phyloP scores from a whole-genome alignment of 257 asterid species.

The Nicotiana paniculata region DNA sequence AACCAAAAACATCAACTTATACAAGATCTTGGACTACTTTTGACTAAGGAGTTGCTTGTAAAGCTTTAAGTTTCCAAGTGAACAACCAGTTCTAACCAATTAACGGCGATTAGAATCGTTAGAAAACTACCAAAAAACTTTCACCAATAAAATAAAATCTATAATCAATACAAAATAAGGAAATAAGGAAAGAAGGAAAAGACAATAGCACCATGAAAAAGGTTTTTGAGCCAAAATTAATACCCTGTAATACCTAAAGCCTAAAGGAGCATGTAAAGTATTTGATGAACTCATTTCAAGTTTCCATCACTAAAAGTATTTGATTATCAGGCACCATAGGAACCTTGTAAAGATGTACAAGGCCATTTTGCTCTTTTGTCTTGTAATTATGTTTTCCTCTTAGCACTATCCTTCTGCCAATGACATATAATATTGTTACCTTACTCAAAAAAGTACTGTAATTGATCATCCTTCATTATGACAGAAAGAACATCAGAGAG shows the following conservation, averaged over 20 bases:
- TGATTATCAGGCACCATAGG: not conserved
- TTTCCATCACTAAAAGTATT: not conserved
- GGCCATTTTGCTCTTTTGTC: too few relatives aligned
- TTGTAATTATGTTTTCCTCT: too few relatives aligned
- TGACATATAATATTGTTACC: too few relatives aligned
- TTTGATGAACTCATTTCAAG: not conserved
- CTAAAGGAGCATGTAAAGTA: not conserved
- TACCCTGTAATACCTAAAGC: not conserved
- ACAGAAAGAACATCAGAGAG: not conserved
- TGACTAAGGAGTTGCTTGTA: not conserved
- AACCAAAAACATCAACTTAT: not conserved
- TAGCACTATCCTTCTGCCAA: too few relatives aligned
- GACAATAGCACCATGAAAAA: not conserved
- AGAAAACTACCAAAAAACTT: not conserved
- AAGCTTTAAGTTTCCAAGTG: not conserved
- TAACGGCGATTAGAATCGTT: not conserved
- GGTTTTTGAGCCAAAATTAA: not conserved
- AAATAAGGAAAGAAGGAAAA: not conserved
- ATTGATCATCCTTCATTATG: not conserved
- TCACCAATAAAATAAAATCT: not conserved
- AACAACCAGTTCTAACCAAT: not conserved
- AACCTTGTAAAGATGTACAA: too few relatives aligned
- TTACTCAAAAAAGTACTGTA: too few relatives aligned
- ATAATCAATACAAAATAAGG: not conserved
- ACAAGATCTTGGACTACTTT: not conserved